Evolutionary conservation across 345 rosid genomes (phyloP).

Genomic region (Noccaea bulbosa): DNA sequence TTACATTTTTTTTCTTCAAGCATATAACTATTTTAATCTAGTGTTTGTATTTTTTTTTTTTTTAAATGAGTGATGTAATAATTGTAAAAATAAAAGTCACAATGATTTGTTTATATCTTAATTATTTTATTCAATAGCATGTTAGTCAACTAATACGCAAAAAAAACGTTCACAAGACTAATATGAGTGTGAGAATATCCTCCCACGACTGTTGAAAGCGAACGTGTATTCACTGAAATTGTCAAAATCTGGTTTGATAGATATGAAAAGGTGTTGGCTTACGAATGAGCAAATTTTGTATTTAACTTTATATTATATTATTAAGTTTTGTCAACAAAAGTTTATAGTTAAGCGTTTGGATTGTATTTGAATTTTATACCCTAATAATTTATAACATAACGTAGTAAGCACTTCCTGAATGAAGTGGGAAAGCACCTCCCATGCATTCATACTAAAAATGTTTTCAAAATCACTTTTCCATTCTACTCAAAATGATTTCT

Average conservation of each 20-base stretch:
- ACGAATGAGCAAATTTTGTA: not conserved
- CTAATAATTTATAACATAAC: not conserved
- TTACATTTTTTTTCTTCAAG: too few relatives aligned
- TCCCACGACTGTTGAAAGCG: constrained; percentile 25
- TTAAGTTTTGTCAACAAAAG: not conserved
- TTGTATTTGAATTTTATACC: not conserved
- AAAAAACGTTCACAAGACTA: not conserved
- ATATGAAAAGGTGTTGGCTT: not conserved
- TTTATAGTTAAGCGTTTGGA: not conserved
- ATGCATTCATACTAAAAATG: constrained; percentile 5
- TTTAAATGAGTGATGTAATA: not conserved
- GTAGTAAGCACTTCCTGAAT: not conserved
- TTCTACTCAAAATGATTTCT: not conserved
- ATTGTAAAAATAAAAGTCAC: constrained; percentile 7
- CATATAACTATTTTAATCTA: too few relatives aligned
- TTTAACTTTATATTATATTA: not conserved
- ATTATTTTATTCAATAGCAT: not conserved
- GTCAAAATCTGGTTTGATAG: constrained; percentile 1
- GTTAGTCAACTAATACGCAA: not conserved
- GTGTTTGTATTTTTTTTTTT: too few relatives aligned
- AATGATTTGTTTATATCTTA: not conserved
- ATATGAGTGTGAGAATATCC: not conserved
- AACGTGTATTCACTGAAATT: not conserved
- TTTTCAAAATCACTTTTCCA: not conserved
- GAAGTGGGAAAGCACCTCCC: not conserved